Base-by-base conservation (phyloP, 768 basidiomycete genomes). In the Candolleomyces eurysporus region DNA sequence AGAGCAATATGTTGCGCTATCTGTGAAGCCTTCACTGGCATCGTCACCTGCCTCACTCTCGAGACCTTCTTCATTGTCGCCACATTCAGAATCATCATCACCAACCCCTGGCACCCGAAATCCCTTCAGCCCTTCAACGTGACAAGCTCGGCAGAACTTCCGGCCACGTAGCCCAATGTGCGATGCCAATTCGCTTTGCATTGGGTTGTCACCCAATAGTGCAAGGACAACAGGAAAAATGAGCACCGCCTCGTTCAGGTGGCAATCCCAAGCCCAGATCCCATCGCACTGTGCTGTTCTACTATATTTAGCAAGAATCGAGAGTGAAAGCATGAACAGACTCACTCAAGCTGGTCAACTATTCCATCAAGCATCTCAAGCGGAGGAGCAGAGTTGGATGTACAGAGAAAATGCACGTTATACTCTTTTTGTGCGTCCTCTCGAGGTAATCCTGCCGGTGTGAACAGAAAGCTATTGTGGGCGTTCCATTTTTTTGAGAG, bases 401-500 rank as follows among this genome's bases (percentile, higher is more conserved):
- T 80, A 6, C 64, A 71, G 0, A 80, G 57, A 61, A 80, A 80
- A 64, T 79, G 77, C 3, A 80, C 66, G 61, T 79, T 76, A 51
- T 71, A 75, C 36, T 75, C 74, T 45, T 69, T 63, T 5, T 74
- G 69, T 0, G 64, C 55, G 2, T 73, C 50, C 7, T 60, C 59
- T 0, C 66, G 71, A 0, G 76, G 76, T 0, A 81, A 69, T 1
- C 78, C 78, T 10, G 77, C 77, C 1, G 68, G 62, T 0, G 72
- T 75, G 48, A 79, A 74, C 0, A 80, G 68, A 49, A 76, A 74
- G 4, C 66, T 71, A 60, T 80, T 78, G 56, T 81, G 80, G 55
- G 77, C 71, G 60, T 81, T 82, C 79, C 79, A 81, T 61, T 79
- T 79, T 62, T 82, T 82, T 0, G 78, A 81, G 0, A 64, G 39